These are phyloP conservation scores for Epicoccum sorghinum DNA, from an alignment of 2,329 filamentous ascomycete species.

Conservation along the genomic window DNA sequence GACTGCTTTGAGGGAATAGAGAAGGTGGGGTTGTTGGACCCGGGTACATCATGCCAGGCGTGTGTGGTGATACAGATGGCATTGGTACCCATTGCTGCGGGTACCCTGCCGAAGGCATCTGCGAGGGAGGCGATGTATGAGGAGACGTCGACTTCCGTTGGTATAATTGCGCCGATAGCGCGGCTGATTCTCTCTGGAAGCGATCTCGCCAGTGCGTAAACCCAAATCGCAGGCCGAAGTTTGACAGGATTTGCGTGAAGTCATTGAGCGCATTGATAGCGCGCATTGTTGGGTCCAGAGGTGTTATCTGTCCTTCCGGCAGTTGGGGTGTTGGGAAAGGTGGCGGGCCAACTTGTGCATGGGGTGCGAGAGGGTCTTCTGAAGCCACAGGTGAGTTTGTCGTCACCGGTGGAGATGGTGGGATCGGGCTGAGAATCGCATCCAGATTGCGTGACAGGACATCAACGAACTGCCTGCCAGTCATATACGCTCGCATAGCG, in stretches of 20 bases:
- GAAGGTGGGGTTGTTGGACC: slow-evolving; percentile 40
- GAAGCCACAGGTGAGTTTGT: slow-evolving; percentile 28
- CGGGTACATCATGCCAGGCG: slow-evolving; percentile 34
- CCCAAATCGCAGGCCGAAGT: slow-evolving; percentile 56
- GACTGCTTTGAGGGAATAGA: slow-evolving; percentile 35
- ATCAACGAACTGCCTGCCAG: slow-evolving; percentile 63
- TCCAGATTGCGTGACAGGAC: slow-evolving; percentile 62
- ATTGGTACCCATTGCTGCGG: slow-evolving; percentile 37
- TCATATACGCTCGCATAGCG: slow-evolving; percentile 80
- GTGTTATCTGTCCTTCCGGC: slow-evolving; percentile 32
- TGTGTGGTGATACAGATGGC: slow-evolving; percentile 30
- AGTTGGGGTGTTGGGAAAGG: slow-evolving; percentile 41
- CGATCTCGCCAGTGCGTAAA: slow-evolving; percentile 58
- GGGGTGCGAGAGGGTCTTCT: slow-evolving; percentile 47
- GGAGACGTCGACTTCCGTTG: slow-evolving; percentile 40
- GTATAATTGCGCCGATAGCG: slow-evolving; percentile 51
- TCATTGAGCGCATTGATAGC: slow-evolving; percentile 56
- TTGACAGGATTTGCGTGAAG: slow-evolving; percentile 53
- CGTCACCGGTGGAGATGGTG: slow-evolving; percentile 48
- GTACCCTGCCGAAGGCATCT: slow-evolving; percentile 21
- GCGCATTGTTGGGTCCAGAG: slow-evolving; percentile 44
- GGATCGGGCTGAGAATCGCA: slow-evolving; percentile 48
- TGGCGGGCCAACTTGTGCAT: slow-evolving; percentile 34
- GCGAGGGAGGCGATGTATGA: slow-evolving; percentile 30
- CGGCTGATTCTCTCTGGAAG: slow-evolving; percentile 53